Conservation (phyloP, 2,329 filamentous ascomycete species). For the Ophiostoma sp. region DNA sequence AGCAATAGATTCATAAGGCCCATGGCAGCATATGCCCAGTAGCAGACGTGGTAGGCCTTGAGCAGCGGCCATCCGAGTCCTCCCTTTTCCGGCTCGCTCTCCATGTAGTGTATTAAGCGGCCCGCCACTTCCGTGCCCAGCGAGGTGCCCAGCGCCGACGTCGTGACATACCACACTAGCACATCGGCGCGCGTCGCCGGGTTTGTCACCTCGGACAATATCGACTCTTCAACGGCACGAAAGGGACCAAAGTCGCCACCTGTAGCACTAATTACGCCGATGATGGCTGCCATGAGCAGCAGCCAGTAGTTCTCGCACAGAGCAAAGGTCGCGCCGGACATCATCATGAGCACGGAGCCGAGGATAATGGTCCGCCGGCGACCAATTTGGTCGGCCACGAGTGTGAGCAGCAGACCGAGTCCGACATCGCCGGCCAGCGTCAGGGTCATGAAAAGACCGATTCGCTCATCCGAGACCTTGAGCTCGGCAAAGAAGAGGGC, state of each 20-base stretch:
- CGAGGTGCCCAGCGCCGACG: constrained; percentile 50
- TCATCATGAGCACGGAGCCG: constrained; percentile 52
- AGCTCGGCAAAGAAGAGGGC: constrained; percentile 56
- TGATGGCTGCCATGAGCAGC: constrained; percentile 51
- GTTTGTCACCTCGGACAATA: constrained; percentile 54
- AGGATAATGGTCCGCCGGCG: constrained; percentile 48
- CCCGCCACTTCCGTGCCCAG: constrained; percentile 50
- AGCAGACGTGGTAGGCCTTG: constrained; percentile 52
- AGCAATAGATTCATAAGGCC: constrained; percentile 47
- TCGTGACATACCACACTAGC: constrained; percentile 60
- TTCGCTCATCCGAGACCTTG: constrained; percentile 50
- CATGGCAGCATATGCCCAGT: constrained; percentile 54
- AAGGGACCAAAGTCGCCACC: constrained; percentile 65
- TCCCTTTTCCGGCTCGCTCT: constrained; percentile 30
- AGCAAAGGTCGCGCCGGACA: constrained; percentile 51
- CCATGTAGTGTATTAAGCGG: constrained; percentile 45
- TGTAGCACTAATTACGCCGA: constrained; percentile 57
- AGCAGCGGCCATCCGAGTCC: constrained; percentile 45
- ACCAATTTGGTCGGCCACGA: constrained; percentile 55
- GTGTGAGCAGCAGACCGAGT: constrained; percentile 51
- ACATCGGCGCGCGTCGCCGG: constrained; percentile 54
- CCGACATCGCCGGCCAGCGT: constrained; percentile 57
- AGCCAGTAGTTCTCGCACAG: constrained; percentile 54
- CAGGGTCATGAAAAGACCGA: constrained; percentile 62
- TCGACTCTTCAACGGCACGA: constrained; percentile 60